Evolutionary conservation across 495 filamentous ascomycete species (phyloP).

Genomic region (Polyplosphaeria fusca): DNA sequence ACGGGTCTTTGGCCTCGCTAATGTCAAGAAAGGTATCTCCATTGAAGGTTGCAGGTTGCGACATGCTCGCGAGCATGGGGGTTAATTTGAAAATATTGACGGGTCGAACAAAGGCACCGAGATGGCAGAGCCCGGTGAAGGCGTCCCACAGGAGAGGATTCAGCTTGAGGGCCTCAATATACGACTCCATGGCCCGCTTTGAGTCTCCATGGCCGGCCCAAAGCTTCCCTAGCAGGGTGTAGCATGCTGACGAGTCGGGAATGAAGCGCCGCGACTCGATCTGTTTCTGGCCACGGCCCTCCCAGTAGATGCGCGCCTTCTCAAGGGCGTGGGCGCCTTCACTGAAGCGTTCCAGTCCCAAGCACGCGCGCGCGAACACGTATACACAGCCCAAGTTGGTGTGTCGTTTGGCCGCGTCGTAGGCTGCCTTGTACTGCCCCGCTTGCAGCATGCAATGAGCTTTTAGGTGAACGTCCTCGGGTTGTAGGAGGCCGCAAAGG

Average conservation of each 20-base stretch:
- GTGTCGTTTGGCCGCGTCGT: slow-evolving; percentile 64
- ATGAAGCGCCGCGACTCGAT: slow-evolving; percentile 60
- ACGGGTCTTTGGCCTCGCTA: slow-evolving; percentile 27
- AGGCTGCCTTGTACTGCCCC: slow-evolving; percentile 71
- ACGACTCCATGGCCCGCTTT: slow-evolving; percentile 75
- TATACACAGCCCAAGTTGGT: slow-evolving; percentile 88
- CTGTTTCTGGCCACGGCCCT: slow-evolving; percentile 64
- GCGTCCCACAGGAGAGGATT: slow-evolving; percentile 99
- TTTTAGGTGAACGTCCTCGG: slow-evolving; percentile 70
- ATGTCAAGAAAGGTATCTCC: no score
- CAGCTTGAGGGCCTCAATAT: slow-evolving; percentile 79
- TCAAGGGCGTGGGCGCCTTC: slow-evolving; percentile 82
- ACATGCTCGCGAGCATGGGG: neutral
- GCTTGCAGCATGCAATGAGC: slow-evolving; percentile 79
- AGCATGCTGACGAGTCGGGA: slow-evolving; percentile 79
- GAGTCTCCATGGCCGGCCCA: slow-evolving; percentile 76
- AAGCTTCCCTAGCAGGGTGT: slow-evolving; percentile 80
- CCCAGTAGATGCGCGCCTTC: slow-evolving; percentile 67
- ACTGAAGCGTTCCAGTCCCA: slow-evolving; percentile 69
- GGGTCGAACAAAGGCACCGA: slow-evolving; percentile 54
- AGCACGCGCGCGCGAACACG: slow-evolving; percentile 83
- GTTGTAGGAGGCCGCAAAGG: slow-evolving; percentile 76
- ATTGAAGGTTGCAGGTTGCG: no score
- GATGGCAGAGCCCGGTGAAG: slow-evolving; percentile 73
- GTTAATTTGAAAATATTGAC: slow-evolving; percentile 73